These are phyloP conservation scores for Pseudogymnoascus verrucosus DNA, from an alignment of 2,329 filamentous ascomycete species.

Conservation along the genomic window DNA sequence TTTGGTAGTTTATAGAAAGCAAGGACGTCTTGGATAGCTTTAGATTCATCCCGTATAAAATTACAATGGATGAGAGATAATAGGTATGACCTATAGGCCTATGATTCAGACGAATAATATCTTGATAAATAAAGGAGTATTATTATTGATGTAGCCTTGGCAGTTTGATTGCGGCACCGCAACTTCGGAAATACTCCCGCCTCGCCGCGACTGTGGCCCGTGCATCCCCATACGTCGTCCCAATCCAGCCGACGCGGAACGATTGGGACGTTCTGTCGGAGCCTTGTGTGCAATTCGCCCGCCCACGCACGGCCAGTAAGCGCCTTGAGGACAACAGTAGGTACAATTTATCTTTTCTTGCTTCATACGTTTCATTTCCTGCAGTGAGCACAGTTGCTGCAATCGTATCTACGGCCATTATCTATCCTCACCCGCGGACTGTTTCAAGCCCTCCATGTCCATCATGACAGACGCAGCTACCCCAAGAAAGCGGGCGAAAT, in stretches of 20 bases:
- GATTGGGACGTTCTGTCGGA: background rate
- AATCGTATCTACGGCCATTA: background rate
- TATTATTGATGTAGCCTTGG: no score
- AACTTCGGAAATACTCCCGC: background rate
- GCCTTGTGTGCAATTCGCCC: background rate
- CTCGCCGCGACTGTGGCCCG: background rate
- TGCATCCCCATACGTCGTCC: background rate
- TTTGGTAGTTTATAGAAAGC: background rate
- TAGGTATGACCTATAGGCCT: no score
- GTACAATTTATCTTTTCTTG: background rate
- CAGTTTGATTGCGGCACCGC: no score
- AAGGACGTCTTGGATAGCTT: background rate
- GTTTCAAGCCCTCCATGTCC: background rate
- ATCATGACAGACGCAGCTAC: background rate
- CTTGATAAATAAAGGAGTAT: no score
- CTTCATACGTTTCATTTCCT: background rate
- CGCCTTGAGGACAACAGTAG: slow-evolving; percentile 1
- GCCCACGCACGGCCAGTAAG: slow-evolving; percentile 2
- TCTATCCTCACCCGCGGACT: background rate
- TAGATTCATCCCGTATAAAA: no score
- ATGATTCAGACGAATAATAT: no score
- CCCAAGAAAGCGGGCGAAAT: background rate
- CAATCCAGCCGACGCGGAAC: background rate
- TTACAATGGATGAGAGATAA: no score
- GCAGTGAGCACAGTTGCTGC: background rate